Percentiles rank a stretch among this genome's conserved stretches.
Evolutionary conservation across 169 alveolate genomes (phyloP).

Genomic region (Babesia bigemina): DNA sequence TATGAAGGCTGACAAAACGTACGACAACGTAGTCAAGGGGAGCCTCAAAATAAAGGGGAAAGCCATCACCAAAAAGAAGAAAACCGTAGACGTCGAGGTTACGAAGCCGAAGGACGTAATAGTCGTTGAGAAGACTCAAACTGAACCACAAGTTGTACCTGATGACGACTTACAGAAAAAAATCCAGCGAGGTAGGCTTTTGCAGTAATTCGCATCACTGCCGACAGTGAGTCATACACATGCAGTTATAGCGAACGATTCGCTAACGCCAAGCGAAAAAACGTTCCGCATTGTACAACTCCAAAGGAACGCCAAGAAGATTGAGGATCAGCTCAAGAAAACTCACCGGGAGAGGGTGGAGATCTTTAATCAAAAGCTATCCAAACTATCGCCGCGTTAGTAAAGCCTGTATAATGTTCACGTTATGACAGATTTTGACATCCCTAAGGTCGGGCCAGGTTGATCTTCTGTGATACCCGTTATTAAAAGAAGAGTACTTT

Average conservation of each 20-base stretch:
- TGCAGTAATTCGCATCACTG: background rate
- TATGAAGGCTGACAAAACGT: constrained; percentile 46
- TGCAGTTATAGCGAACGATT: constrained; percentile 35
- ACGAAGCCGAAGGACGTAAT: constrained; percentile 28
- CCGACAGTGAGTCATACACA: background rate
- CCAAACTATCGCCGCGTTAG: constrained; percentile 85
- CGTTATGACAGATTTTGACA: constrained; percentile 80
- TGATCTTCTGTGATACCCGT: constrained; percentile 6
- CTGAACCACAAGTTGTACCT: constrained; percentile 8
- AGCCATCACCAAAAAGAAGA: constrained; percentile 37
- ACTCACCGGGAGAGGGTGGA: constrained; percentile 86
- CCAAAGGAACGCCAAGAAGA: constrained; percentile 75
- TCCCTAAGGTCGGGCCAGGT: constrained; percentile 91
- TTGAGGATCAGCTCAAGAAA: constrained; percentile 75
- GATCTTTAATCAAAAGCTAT: constrained; percentile 82
- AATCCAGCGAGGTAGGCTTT: constrained; percentile 44
- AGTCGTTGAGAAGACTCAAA: background rate
- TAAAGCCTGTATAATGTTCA: background rate
- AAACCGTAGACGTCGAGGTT: background rate
- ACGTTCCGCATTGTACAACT: constrained; percentile 80
- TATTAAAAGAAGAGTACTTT: no score
- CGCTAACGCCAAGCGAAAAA: constrained; percentile 75
- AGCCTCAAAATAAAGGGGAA: constrained; percentile 62
- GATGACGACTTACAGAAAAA: constrained; percentile 15
- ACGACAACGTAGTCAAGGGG: constrained; percentile 57